These are phyloP conservation scores for Aspergillus proliferans DNA, from an alignment of 2,329 filamentous ascomycete species.

Conservation along the genomic window DNA sequence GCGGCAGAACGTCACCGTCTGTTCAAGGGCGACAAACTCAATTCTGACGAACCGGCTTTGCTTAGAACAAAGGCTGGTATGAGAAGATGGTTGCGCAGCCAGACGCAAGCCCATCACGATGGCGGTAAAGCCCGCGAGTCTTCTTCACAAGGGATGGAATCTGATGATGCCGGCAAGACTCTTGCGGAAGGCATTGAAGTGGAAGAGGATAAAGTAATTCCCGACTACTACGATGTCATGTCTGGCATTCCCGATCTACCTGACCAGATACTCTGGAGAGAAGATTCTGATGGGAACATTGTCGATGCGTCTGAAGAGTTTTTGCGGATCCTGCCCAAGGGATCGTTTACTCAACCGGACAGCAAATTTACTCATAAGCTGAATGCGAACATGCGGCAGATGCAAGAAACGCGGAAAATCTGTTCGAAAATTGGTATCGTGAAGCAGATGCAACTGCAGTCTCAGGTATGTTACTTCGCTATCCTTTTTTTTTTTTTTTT, in stretches of 20 bases:
- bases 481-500: neutral
- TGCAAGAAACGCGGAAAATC: slow-evolving; percentile 94
- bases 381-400: slow-evolving; percentile 84
- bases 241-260: slow-evolving; percentile 80
- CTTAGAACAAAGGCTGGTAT: slow-evolving; percentile 81
- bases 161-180: slow-evolving; percentile 60
- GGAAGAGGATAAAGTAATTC: slow-evolving; percentile 66
- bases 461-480: slow-evolving; percentile 58
- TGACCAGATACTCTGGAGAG: slow-evolving; percentile 73
- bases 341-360: slow-evolving; percentile 67
- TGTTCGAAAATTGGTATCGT: slow-evolving; percentile 96
- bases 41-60: slow-evolving; percentile 79
- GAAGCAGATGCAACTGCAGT: slow-evolving; percentile 98
- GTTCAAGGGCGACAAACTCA: slow-evolving; percentile 78
- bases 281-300: slow-evolving; percentile 82
- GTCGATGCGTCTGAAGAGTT: slow-evolving; percentile 84
- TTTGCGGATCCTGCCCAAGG: slow-evolving; percentile 67
- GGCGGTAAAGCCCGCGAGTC: slow-evolving; percentile 42
- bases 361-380: slow-evolving; percentile 72
- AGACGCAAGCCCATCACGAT: slow-evolving; percentile 55
- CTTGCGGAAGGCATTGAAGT: slow-evolving; percentile 93
- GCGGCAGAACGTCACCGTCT: slow-evolving; percentile 80
- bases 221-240: slow-evolving; percentile 89
- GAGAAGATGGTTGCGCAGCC: slow-evolving; percentile 76
- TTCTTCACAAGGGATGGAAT: slow-evolving; percentile 41